phyloP scores from a whole-genome alignment of 495 filamentous ascomycete genomes.

The Entonaema liquescens region DNA sequence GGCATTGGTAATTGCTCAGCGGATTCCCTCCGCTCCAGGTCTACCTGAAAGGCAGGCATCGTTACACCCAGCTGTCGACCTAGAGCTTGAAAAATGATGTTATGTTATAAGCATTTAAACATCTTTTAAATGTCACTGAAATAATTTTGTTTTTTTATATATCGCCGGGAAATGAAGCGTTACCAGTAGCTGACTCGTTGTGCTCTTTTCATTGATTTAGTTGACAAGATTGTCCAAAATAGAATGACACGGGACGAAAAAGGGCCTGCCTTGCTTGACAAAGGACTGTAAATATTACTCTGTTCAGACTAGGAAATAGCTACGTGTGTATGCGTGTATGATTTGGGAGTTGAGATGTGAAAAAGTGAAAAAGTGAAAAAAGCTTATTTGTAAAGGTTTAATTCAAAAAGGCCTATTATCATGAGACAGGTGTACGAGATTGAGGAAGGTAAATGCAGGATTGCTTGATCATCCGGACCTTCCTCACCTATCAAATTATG shows the following conservation, averaged over 20 bases:
- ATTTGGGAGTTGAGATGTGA: not conserved
- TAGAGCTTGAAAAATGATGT: conserved; percentile 15
- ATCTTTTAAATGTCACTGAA: conserved; percentile 6
- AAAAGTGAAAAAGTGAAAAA: conserved; percentile 5
- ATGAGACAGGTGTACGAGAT: conserved; percentile 31
- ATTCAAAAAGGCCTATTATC: conserved; percentile 34
- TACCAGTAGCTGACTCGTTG: conserved; percentile 24
- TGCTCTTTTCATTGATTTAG: conserved; percentile 31
- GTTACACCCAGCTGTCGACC: conserved; percentile 39
- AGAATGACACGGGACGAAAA: not conserved
- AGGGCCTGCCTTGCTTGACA: not conserved
- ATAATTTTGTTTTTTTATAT: too few species aligned
- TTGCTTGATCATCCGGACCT: conserved; percentile 35
- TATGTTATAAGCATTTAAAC: conserved; percentile 29
- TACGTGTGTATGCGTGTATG: not conserved
- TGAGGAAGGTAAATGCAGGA: conserved; percentile 19
- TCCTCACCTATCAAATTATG: conserved; percentile 36
- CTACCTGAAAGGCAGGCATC: conserved; percentile 70
- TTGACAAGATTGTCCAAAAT: not conserved
- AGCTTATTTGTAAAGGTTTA: too few species aligned
- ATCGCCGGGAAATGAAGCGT: conserved; percentile 2
- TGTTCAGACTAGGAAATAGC: not conserved
- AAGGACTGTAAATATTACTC: not conserved
- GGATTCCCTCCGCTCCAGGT: conserved; percentile 50
- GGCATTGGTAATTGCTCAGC: conserved; percentile 26